phyloP scores from a whole-genome alignment of 257 asterid species.

The Nicotiana undulata region DNA sequence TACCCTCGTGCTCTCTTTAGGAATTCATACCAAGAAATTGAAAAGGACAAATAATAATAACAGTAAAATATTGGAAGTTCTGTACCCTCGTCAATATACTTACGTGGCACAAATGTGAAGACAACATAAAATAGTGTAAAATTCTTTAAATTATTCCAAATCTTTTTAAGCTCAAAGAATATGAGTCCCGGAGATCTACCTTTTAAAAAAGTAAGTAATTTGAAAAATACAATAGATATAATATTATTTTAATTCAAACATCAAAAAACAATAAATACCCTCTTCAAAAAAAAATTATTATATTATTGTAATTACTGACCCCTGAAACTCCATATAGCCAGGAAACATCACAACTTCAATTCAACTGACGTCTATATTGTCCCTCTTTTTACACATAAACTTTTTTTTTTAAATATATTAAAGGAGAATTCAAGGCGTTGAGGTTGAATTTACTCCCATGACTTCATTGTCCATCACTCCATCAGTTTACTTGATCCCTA shows the following conservation, averaged over 20 bases:
- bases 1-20: too few species aligned
- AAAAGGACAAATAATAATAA: background rate
- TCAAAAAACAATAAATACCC: background rate
- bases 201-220: too few species aligned
- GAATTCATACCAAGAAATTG: too few species aligned
- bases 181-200: background rate
- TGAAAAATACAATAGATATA: too few species aligned
- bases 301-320: constrained; percentile 11
- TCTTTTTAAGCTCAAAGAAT: background rate
- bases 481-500: too few species aligned
- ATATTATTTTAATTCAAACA: background rate
- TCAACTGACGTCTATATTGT: background rate
- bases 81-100: background rate
- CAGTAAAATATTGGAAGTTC: background rate
- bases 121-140: background rate
- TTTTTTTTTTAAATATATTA: too few species aligned
- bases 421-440: too few species aligned
- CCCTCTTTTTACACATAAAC: background rate
- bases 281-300: background rate
- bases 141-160: background rate
- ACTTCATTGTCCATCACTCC: too few species aligned
- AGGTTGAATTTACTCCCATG: too few species aligned
- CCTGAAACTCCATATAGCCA: constrained; percentile 17
- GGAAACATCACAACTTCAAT: background rate
- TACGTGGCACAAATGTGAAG: background rate